Percentiles rank a stretch among this genome's conserved stretches.
These are phyloP conservation scores for Neoboletus brunneissimus DNA, from an alignment of 768 basidiomycete genomes.

Conservation along the genomic window DNA sequence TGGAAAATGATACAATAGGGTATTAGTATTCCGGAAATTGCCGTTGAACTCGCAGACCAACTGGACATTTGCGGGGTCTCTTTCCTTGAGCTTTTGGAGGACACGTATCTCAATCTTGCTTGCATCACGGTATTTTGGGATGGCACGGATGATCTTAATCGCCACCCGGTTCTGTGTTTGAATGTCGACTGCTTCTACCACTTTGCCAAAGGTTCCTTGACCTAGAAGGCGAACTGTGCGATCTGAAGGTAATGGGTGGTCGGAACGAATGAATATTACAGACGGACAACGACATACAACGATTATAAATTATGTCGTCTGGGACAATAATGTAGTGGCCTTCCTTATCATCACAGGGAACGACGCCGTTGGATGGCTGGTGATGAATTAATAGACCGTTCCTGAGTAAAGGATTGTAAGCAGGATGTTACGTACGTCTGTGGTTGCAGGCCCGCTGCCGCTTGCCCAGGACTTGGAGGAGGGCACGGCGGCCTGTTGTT, in stretches of 20 bases:
- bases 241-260: constrained; percentile 50
- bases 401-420: constrained; percentile 13
- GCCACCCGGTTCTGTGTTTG: constrained; percentile 78
- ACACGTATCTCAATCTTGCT: constrained; percentile 98
- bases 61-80: constrained; percentile 87
- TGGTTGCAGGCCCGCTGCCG: constrained; percentile 58
- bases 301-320: constrained; percentile 82
- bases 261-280: constrained; percentile 2
- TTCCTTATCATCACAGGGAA: constrained; percentile 94
- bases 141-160: constrained; percentile 98
- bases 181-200: constrained; percentile 88
- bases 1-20: constrained; percentile 30
- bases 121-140: constrained; percentile 98
- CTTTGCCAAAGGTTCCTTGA: constrained; percentile 98
- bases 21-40: constrained; percentile 21
- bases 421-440: constrained; percentile 56
- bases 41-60: constrained; percentile 41
- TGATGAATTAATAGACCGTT: constrained; percentile 29
- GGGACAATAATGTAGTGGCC: constrained; percentile 96
- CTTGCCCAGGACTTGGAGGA: constrained; percentile 66
- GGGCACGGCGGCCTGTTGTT: constrained; percentile 47
- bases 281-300: constrained; percentile 55
- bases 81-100: constrained; percentile 83
- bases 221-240: constrained; percentile 88
- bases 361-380: constrained; percentile 62